Evolutionary conservation across 768 basidiomycete genomes (phyloP).

Genomic region (Podaxis sp.): DNA sequence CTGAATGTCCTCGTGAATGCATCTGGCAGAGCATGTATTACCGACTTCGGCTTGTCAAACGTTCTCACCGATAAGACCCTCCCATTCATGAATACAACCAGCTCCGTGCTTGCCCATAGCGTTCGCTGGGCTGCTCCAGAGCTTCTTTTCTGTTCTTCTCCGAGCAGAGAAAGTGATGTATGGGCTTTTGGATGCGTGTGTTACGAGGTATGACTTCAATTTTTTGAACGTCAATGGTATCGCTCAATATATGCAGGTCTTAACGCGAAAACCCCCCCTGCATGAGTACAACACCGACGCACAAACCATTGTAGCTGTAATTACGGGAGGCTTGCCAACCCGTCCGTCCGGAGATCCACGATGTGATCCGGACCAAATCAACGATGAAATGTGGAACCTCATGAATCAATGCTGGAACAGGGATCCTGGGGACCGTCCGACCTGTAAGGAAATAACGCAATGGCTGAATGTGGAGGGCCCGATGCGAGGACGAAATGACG

Average conservation of each 20-base stretch:
- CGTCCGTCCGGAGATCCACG: not conserved
- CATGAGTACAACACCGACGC: not conserved
- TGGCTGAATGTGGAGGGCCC: not conserved
- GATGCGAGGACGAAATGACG: not conserved
- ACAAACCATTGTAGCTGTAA: not conserved
- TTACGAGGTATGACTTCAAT: conserved; percentile 17
- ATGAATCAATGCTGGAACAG: not conserved
- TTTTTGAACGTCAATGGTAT: not conserved
- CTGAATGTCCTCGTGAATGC: not conserved
- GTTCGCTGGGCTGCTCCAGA: conserved; percentile 25
- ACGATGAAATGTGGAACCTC: not conserved
- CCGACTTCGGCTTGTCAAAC: conserved; percentile 22
- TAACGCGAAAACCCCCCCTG: not conserved
- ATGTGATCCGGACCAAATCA: not conserved
- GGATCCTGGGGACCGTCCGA: not conserved
- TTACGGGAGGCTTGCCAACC: not conserved
- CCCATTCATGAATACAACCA: not conserved
- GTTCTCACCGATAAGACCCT: conserved; percentile 10
- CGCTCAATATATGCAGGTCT: not conserved
- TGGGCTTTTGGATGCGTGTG: conserved; percentile 22
- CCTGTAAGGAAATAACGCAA: not conserved
- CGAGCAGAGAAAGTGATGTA: conserved; percentile 18
- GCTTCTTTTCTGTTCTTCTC: conserved; percentile 4
- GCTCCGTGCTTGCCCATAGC: not conserved
- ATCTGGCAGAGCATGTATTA: conserved; percentile 9